Evolutionary conservation across 2,329 filamentous ascomycete genomes (phyloP).

Genomic region (Passalora sequoiae): DNA sequence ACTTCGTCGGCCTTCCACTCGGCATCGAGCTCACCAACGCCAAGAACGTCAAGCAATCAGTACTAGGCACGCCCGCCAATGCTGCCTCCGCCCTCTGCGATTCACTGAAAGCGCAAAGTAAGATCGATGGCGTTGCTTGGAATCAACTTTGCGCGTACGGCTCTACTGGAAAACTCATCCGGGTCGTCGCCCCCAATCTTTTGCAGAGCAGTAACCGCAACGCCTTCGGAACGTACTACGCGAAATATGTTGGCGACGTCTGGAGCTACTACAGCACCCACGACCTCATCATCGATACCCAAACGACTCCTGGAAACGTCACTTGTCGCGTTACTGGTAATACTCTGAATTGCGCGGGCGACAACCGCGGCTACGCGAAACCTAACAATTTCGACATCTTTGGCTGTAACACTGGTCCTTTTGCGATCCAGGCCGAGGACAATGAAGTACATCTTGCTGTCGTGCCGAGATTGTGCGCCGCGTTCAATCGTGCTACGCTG

Average conservation of each 20-base stretch:
- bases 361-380: slow-evolving; percentile 46
- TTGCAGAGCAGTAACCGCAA: slow-evolving; percentile 41
- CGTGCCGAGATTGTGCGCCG: slow-evolving; percentile 66
- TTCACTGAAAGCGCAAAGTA: slow-evolving; percentile 50
- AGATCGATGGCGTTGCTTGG: slow-evolving; percentile 55
- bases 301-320: slow-evolving; percentile 53
- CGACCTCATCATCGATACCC: slow-evolving; percentile 58
- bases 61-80: slow-evolving; percentile 56
- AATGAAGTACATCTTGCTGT: slow-evolving; percentile 50
- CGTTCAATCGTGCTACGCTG: slow-evolving; percentile 68
- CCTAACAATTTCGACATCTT: slow-evolving; percentile 61
- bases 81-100: slow-evolving; percentile 53
- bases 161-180: slow-evolving; percentile 33
- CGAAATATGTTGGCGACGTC: slow-evolving; percentile 47
- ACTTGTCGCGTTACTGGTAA: slow-evolving; percentile 43
- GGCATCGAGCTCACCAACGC: slow-evolving; percentile 50
- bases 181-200: slow-evolving; percentile 41
- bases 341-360: slow-evolving; percentile 40
- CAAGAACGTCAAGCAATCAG: slow-evolving; percentile 38
- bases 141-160: slow-evolving; percentile 51
- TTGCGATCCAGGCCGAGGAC: slow-evolving; percentile 41
- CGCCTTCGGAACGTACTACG: slow-evolving; percentile 49
- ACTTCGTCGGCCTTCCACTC: slow-evolving; percentile 42
- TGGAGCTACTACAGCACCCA: slow-evolving; percentile 45
- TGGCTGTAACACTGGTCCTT: slow-evolving; percentile 60